Evolutionary conservation across 225 moss, liverwort and hornwort genomes (phyloP), one percentile per base, ranked within the genome.

Genomic region (Lunularia cruciata): DNA sequence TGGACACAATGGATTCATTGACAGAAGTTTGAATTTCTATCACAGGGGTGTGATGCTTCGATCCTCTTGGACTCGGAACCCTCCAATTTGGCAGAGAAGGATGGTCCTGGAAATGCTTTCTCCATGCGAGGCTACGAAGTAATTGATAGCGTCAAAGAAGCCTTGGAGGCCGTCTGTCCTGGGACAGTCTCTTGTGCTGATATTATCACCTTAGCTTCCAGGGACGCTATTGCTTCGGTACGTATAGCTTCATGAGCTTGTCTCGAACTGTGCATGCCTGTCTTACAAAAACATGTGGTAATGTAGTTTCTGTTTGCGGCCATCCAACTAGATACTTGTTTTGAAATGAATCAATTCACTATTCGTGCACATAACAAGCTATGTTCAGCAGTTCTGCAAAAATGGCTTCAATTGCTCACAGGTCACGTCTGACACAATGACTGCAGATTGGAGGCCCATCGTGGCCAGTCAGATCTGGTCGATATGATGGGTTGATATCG

Each of bases 21-120:
- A n/a, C n/a, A n/a, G n/a, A n/a, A n/a, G n/a, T n/a, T n/a, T n/a
- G n/a, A n/a, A n/a, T n/a, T n/a, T n/a, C n/a, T n/a, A n/a, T n/a
- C n/a, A n/a, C 47, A 79, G 75, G 79, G 79, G 46, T 79, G 79
- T 56, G 79, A 79, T 79, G 79, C 60, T 8, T 79, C 79, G 30
- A 26, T 75, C n/a, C 62, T 79, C 46, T 57, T 79, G 13, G 79
- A 79, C 69, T 79, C 79, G 11, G 38, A 47, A 20, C 26, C 65
- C 13, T 53, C 71, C 15, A 70, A 71, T 52, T 0, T 71, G 25
- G 74, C 74, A 35, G 79, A 79, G 46, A 79, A 79, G 61, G 75
- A 75, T 26, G 75, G 75, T 59, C 32, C 42, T 32, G 71, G 60
- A 7, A 79, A 79, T 33, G 1, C 4, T 0, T 64, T 67, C 14